Evolutionary conservation across 176 grass and related monocot genomes (phyloP).

Genomic region (Raddia guianensis): DNA sequence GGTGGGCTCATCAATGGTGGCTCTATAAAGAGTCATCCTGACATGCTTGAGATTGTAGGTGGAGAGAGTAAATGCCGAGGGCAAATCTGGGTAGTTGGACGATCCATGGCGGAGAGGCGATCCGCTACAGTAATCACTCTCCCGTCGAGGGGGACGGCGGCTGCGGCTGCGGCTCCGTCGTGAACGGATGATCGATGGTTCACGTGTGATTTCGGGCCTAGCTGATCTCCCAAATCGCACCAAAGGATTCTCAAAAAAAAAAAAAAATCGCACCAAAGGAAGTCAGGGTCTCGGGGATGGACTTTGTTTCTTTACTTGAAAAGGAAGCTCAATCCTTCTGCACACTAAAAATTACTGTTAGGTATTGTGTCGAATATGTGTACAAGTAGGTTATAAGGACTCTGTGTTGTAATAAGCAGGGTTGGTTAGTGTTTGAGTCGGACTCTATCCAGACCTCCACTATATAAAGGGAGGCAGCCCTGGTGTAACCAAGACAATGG

Average conservation of each 20-base stretch:
- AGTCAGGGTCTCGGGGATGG: too few relatives aligned
- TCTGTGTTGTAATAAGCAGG: too few relatives aligned
- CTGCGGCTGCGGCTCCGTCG: neutral
- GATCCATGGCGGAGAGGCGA: constrained; percentile 5
- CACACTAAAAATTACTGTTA: too few relatives aligned
- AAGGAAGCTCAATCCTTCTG: too few relatives aligned
- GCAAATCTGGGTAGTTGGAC: constrained; percentile 14
- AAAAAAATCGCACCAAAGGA: neutral
- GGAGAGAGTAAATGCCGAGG: constrained; percentile 43
- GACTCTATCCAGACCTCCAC: too few relatives aligned
- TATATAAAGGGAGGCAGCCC: too few relatives aligned
- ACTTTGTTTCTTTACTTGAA: too few relatives aligned
- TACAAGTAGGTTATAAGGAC: too few relatives aligned
- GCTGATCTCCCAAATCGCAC: neutral
- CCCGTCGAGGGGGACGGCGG: neutral
- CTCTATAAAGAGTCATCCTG: constrained; percentile 19
- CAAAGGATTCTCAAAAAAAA: too few relatives aligned
- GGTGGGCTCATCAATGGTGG: constrained; percentile 38
- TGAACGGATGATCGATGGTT: constrained; percentile 19
- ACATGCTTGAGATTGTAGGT: constrained; percentile 45
- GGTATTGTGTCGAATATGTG: too few relatives aligned
- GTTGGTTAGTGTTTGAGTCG: too few relatives aligned
- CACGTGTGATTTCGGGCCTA: constrained; percentile 27
- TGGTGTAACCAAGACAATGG: too few relatives aligned
- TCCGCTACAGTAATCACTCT: constrained; percentile 20